A percentile compares a stretch with the other conserved stretches of the same genome.
phyloP scores from a whole-genome alignment of 495 filamentous ascomycete species.

The Halenospora varia region DNA sequence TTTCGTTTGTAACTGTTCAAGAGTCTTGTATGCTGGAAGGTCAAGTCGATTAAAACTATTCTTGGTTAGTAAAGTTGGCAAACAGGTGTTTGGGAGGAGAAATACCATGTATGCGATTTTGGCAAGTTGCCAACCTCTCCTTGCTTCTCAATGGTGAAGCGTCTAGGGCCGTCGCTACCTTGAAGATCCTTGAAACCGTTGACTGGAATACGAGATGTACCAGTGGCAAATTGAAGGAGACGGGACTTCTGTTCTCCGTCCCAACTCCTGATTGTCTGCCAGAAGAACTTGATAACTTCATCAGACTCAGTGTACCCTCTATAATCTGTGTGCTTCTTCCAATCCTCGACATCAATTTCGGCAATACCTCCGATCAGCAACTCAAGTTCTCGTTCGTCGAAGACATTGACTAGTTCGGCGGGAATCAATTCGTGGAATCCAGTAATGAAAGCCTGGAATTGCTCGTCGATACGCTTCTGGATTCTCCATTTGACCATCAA shows the following conservation, averaged over 20 bases:
- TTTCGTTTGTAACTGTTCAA: conserved; percentile 81
- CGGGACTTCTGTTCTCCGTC: conserved; percentile 98
- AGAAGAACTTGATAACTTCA: conserved; percentile 96
- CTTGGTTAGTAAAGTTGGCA: neutral
- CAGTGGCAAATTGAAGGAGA: conserved; percentile 93
- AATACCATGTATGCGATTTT: conserved; percentile 97
- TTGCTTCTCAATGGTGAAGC: conserved; percentile 98
- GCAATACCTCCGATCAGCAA: conserved; percentile 97
- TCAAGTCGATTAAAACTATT: conserved; percentile 55
- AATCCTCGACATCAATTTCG: conserved; percentile 98
- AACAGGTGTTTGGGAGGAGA: no score
- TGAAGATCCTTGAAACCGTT: conserved; percentile 99
- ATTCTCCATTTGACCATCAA: conserved; percentile 99
- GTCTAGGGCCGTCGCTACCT: conserved; percentile 88
- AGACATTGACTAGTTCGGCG: conserved; percentile 94
- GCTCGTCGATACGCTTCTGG: conserved; percentile 93
- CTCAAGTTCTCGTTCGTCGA: conserved; percentile 96
- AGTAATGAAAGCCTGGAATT: conserved; percentile 96
- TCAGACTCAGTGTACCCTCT: conserved; percentile 97
- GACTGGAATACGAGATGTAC: conserved; percentile 95
- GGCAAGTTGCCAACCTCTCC: conserved; percentile 85
- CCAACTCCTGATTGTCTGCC: conserved; percentile 94
- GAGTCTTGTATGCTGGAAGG: conserved; percentile 86
- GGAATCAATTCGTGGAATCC: conserved; percentile 98
- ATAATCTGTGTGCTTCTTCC: conserved; percentile 99